Conservation (phyloP, 768 basidiomycete genomes). For the Mycena metata region DNA sequence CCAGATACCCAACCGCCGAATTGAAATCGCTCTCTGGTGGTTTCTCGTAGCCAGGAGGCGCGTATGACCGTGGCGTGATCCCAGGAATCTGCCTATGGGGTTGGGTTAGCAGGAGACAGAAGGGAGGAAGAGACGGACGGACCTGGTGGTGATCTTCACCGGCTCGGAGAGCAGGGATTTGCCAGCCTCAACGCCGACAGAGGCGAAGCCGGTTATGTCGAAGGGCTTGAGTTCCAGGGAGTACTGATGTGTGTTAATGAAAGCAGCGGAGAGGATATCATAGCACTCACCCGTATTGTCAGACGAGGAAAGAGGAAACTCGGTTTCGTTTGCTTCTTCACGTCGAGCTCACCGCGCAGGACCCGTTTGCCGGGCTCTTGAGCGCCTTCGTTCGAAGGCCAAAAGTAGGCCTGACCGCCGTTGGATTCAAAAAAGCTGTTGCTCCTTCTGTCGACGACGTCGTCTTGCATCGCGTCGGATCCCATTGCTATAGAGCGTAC, state of each 20-base stretch:
- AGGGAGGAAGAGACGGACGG: background rate
- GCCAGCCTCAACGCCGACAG: conserved; percentile 29
- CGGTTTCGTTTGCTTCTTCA: conserved; percentile 60
- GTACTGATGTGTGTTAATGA: conserved; percentile 52
- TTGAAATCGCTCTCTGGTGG: conserved; percentile 63
- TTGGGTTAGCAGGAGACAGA: background rate
- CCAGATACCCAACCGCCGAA: conserved; percentile 63
- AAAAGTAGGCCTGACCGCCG: conserved; percentile 63
- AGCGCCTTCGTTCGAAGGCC: conserved; percentile 55
- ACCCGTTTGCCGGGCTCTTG: conserved; percentile 49
- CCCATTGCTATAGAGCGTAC: conserved; percentile 64
- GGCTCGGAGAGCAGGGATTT: conserved; percentile 52
- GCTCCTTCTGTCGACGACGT: conserved; percentile 51
- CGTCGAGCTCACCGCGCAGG: conserved; percentile 65
- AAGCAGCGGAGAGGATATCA: background rate
- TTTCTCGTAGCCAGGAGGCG: conserved; percentile 66
- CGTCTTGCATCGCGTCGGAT: conserved; percentile 58
- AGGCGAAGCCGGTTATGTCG: conserved; percentile 57
- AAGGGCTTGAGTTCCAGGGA: conserved; percentile 58
- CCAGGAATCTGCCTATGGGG: conserved; percentile 53
- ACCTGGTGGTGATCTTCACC: conserved; percentile 54
- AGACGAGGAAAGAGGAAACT: conserved; percentile 57
- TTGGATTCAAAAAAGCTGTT: conserved; percentile 61
- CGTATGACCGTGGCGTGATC: conserved; percentile 57
- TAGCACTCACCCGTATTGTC: conserved; percentile 58